Base-by-base conservation (phyloP, 2,329 filamentous ascomycete genomes). In the Tolypocladium guangdongense region DNA sequence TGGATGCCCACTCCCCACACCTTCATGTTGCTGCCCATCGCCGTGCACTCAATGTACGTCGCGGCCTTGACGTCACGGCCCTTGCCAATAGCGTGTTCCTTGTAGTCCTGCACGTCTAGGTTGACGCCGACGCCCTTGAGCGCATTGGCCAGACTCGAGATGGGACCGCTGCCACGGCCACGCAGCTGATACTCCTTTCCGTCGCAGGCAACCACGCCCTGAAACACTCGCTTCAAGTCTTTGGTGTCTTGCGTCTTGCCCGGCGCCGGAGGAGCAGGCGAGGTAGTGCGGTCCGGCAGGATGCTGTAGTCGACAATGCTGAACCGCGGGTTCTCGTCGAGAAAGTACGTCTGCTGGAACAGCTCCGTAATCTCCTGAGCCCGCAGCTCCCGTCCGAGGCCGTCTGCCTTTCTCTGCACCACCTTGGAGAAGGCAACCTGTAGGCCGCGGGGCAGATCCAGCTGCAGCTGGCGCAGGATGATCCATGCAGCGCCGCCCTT, bases 401-500 rank as follows among this genome's bases (percentile, higher is more conserved):
- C 72, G 62, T 99, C 92, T 30, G 92, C 88, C 57, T 83, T 81
- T 56, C 77, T 80, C 71, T 99, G 92, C 6, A 97, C 90, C 58
- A 95, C 79, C 66, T 83, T 87, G 68, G 87, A 89, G 71, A 97
- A 97, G 49, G 89, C 90, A 59, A 96, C 80, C 71, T 97, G 92
- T 51, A 97, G 80, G 52, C 90, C 90, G 57, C 93, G 88, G 18
- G 93, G 93, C 51, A 97, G 82, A 69, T 97, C 93, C 63, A 97
- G 86, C 65, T 93, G 83, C 57, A 97, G 82, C 64, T 90, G 86
- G 62, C 87, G 86, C 66, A 91, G 84, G 66, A 97, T 91, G 66
- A 97, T 88, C 88, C 89, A 97, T 50, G 92, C 91, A 56, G 89
- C 86, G 62, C 93, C 93, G 57, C 92, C 92, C 75, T 99, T 97